A percentile compares a stretch with the other conserved stretches of the same genome.
phyloP scores from a whole-genome alignment of 441 rosid genomes.

The Pelargonium exstipulatum region DNA sequence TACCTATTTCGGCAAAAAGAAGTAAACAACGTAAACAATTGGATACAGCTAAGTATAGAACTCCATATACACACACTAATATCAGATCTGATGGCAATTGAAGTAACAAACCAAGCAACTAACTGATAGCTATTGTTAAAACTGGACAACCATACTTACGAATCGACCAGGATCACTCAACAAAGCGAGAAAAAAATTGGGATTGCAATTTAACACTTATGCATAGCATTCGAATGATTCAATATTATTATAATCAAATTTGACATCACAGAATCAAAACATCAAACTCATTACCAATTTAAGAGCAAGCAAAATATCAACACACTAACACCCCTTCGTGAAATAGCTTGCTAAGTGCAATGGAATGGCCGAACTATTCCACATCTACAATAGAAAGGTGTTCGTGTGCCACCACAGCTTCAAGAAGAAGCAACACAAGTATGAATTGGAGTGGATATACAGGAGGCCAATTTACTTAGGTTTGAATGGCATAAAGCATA shows the following conservation, averaged over 20 bases:
- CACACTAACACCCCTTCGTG: not conserved
- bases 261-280: not conserved
- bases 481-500: not conserved
- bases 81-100: constrained; percentile 10
- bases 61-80: not conserved
- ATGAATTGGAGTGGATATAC: not conserved
- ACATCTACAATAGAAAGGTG: not conserved
- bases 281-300: not conserved
- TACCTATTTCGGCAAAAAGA: constrained; percentile 33
- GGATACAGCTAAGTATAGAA: not conserved
- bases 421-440: not conserved
- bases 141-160: not conserved
- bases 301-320: not conserved
- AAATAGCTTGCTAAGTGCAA: not conserved
- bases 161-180: not conserved
- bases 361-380: not conserved
- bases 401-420: not conserved
- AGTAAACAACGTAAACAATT: constrained; percentile 6
- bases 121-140: not conserved
- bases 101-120: not conserved
- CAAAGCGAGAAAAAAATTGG: not conserved
- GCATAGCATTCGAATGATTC: not conserved
- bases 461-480: not conserved
- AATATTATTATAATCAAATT: not conserved
- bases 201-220: not conserved